A percentile compares a stretch with the other conserved stretches of the same genome.
Conservation (phyloP, 2,329 filamentous ascomycete species). For the Scopulariopsis brevicaulis region DNA sequence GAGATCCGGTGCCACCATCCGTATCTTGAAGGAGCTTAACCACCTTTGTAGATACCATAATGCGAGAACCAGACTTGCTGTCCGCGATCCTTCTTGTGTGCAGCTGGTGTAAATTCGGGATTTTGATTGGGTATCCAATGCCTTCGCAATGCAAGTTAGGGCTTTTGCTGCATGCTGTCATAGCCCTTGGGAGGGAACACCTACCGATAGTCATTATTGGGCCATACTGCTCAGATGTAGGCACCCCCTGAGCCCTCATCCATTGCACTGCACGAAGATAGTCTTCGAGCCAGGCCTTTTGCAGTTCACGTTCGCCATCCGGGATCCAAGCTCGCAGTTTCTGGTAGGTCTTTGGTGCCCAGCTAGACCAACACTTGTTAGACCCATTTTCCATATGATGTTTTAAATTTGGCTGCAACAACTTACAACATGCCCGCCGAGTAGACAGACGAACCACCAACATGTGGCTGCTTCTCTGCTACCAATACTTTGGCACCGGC, state of each 20-base stretch:
- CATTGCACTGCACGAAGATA: neutral
- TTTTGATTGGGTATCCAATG: neutral
- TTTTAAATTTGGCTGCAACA: neutral
- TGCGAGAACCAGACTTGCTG: neutral
- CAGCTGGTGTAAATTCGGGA: neutral
- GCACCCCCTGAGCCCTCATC: neutral
- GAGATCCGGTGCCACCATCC: neutral
- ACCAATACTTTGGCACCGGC: neutral
- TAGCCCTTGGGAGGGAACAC: neutral
- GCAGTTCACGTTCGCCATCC: neutral
- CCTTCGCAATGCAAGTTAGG: neutral
- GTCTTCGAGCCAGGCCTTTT: neutral
- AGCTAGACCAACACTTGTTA: neutral
- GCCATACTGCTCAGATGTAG: neutral
- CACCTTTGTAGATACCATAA: neutral
- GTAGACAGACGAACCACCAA: neutral
- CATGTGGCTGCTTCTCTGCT: neutral
- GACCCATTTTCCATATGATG: neutral
- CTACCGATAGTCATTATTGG: neutral
- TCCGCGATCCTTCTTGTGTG: neutral
- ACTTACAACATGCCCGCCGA: neutral
- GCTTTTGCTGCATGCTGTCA: neutral
- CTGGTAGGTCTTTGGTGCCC: neutral
- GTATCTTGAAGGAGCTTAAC: neutral
- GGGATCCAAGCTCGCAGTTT: neutral